phyloP scores from a whole-genome alignment of 148 eudicot species.

The Rhododendron ferrugineum region DNA sequence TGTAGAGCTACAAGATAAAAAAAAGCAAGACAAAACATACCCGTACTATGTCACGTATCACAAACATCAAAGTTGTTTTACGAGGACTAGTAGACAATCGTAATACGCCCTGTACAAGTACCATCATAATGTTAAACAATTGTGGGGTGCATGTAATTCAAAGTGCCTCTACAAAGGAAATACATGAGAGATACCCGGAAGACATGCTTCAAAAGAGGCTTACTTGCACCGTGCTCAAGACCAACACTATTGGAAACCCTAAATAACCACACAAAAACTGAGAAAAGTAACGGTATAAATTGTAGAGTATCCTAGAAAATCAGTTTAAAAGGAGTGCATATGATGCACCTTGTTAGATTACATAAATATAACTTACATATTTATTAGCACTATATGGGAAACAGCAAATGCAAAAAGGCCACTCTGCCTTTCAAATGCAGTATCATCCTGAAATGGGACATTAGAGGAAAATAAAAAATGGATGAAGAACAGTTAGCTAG shows the following conservation, averaged over 20 bases:
- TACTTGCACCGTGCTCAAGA: too few relatives aligned
- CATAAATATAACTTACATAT: conserved; percentile 58
- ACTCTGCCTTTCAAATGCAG: conserved; percentile 92
- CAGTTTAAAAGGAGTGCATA: too few relatives aligned
- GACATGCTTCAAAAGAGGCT: too few relatives aligned
- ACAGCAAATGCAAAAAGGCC: conserved; percentile 97
- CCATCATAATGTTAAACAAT: not conserved
- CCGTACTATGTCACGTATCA: conserved; percentile 89
- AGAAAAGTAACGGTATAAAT: too few relatives aligned
- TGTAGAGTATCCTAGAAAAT: too few relatives aligned
- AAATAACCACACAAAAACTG: too few relatives aligned
- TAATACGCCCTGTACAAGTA: not conserved
- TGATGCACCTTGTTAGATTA: not conserved
- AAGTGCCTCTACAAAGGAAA: not conserved
- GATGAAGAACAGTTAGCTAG: not conserved
- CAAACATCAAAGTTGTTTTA: conserved; percentile 94
- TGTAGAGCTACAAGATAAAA: not conserved
- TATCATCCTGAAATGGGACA: conserved; percentile 53
- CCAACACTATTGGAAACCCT: too few relatives aligned
- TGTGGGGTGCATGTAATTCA: not conserved
- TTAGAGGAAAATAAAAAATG: not conserved
- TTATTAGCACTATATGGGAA: conserved; percentile 94
- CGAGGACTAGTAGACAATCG: conserved; percentile 78
- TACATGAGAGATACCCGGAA: too few relatives aligned
- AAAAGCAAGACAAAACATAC: conserved; percentile 14